A percentile compares a stretch with the other conserved stretches of the same genome.
Evolutionary conservation across 495 filamentous ascomycete genomes (phyloP).

Genomic region (Aspergillus nanangensis): DNA sequence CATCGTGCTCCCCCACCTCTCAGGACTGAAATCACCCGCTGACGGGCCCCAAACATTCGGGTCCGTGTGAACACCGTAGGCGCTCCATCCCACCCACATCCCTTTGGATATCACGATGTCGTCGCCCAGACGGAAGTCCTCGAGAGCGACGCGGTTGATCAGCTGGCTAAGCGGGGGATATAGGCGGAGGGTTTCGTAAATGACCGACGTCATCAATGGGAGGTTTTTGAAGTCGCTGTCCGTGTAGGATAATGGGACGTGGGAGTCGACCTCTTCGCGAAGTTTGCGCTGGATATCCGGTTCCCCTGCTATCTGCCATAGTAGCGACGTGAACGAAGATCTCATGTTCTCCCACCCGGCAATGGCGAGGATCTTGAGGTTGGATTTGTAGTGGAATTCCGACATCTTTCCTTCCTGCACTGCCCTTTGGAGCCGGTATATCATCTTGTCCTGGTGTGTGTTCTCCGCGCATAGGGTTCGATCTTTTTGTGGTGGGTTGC

Average conservation of each 20-base stretch:
- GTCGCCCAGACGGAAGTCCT: conserved; percentile 13
- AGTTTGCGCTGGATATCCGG: conserved; percentile 22
- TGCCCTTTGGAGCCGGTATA: conserved; percentile 22
- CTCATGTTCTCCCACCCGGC: conserved; percentile 32
- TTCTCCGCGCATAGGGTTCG: neutral
- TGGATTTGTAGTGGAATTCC: conserved; percentile 31
- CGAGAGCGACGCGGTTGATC: conserved; percentile 26
- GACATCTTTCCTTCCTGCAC: conserved; percentile 15
- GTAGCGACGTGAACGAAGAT: conserved; percentile 25
- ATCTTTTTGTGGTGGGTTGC: neutral
- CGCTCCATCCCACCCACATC: conserved; percentile 35
- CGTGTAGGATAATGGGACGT: conserved; percentile 7
- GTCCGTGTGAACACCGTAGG: conserved; percentile 27
- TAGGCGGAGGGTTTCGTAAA: conserved; percentile 34
- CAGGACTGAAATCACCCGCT: conserved; percentile 25
- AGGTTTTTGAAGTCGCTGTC: conserved; percentile 14
- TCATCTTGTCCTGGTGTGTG: conserved; percentile 12
- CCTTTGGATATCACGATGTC: conserved; percentile 24
- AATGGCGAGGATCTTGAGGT: conserved; percentile 30
- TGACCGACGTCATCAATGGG: conserved; percentile 29
- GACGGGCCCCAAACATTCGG: conserved; percentile 22
- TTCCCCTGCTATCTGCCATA: conserved; percentile 26
- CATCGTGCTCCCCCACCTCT: conserved; percentile 28
- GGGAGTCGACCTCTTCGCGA: conserved; percentile 16
- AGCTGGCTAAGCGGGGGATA: conserved; percentile 37